Percentiles rank a stretch among this genome's conserved stretches.
phyloP scores from a whole-genome alignment of 2,329 filamentous ascomycete species.

The Aspergillus ustus region DNA sequence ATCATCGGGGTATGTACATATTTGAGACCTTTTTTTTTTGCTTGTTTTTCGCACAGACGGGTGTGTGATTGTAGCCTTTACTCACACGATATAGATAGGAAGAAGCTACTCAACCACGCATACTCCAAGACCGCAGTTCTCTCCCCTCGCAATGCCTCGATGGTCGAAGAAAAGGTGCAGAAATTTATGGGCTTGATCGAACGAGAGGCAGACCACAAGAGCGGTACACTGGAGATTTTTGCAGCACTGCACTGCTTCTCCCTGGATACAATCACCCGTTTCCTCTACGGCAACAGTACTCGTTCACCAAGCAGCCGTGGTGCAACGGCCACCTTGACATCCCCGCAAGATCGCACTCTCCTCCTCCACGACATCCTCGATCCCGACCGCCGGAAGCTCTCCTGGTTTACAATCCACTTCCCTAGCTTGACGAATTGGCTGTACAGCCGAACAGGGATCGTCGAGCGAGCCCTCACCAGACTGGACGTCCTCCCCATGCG shows the following conservation, averaged over 20 bases:
- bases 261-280: slow-evolving; percentile 58
- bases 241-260: slow-evolving; percentile 57
- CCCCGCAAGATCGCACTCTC: slow-evolving; percentile 43
- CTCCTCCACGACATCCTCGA: slow-evolving; percentile 57
- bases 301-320: slow-evolving; percentile 42
- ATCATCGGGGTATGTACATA: slow-evolving; percentile 42
- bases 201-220: slow-evolving; percentile 32
- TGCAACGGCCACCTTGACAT: slow-evolving; percentile 50
- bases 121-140: slow-evolving; percentile 58
- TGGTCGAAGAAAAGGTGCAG: too few species aligned
- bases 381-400: slow-evolving; percentile 49
- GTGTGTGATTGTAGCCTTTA: too few species aligned
- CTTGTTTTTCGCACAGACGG: too few species aligned
- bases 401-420: slow-evolving; percentile 57
- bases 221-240: slow-evolving; percentile 50
- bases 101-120: slow-evolving; percentile 57
- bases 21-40: too few species aligned
- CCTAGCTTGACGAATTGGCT: slow-evolving; percentile 54
- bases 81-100: slow-evolving; percentile 44
- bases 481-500: slow-evolving; percentile 52
- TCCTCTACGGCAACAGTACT: slow-evolving; percentile 51
- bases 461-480: slow-evolving; percentile 34
- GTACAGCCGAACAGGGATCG: slow-evolving; percentile 47
- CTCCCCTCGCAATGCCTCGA: slow-evolving; percentile 30
- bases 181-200: slow-evolving; percentile 44